These are phyloP conservation scores for Chrysanthemum makinoi DNA, from an alignment of 129 eudicot species.

Conservation along the genomic window DNA sequence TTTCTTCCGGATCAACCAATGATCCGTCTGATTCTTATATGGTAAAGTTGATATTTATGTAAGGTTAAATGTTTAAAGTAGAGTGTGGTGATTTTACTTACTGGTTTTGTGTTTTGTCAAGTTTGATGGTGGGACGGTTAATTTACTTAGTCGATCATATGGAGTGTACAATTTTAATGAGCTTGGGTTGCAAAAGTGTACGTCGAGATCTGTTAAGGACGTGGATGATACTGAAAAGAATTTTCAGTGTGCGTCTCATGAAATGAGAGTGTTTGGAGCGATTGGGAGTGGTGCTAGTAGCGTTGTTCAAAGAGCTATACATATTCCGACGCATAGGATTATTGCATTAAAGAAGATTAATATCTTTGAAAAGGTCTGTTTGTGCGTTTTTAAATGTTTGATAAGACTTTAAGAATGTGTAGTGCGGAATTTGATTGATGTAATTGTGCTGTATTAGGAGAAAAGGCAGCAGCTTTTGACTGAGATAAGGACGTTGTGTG, in stretches of 20 bases:
- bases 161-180: constrained; percentile 94
- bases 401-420: neutral
- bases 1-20: constrained; percentile 62
- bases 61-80: neutral
- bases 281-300: constrained; percentile 99
- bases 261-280: constrained; percentile 94
- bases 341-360: constrained; percentile 94
- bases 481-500: constrained; percentile 88
- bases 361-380: constrained; percentile 82
- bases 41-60: constrained; percentile 29
- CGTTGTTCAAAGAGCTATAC: constrained; percentile 97
- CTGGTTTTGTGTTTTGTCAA: constrained; percentile 23
- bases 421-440: neutral
- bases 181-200: constrained; percentile 91
- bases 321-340: constrained; percentile 88
- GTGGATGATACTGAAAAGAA: constrained; percentile 74
- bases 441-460: constrained; percentile 45
- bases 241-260: constrained; percentile 85
- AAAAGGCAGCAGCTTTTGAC: constrained; percentile 96
- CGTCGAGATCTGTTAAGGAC: constrained; percentile 56
- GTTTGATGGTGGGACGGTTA: constrained; percentile 89
- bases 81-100: neutral
- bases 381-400: neutral
- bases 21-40: constrained; percentile 79
- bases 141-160: constrained; percentile 83